These are phyloP conservation scores for Laguncularia racemosa DNA, from an alignment of 345 rosid genomes.

Conservation along the genomic window DNA sequence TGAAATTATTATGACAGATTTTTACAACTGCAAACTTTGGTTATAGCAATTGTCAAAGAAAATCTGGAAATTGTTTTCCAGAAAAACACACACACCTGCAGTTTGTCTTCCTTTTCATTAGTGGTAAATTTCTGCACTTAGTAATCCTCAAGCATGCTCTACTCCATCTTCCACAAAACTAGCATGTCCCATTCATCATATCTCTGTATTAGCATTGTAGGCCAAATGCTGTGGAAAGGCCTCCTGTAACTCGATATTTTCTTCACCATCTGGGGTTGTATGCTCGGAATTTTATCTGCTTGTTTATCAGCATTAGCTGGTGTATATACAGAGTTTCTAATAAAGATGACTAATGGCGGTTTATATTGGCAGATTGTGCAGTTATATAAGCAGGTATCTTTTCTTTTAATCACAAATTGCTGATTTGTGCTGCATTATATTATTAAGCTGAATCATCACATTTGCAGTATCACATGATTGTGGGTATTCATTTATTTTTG, in stretches of 20 bases:
- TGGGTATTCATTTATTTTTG: too few species aligned
- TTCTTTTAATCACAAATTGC: constrained; percentile 14
- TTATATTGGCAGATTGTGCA: constrained; percentile 64
- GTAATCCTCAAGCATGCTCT: too few species aligned
- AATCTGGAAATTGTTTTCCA: too few species aligned
- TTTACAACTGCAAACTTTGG: too few species aligned
- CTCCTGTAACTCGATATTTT: constrained; percentile 74
- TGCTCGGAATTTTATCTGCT: constrained; percentile 83
- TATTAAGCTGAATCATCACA: constrained; percentile 1
- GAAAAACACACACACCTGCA: too few species aligned
- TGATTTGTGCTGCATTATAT: not conserved
- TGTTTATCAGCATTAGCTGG: constrained; percentile 91
- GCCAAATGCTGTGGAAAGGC: constrained; percentile 85
- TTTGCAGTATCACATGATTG: too few species aligned
- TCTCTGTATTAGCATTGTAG: constrained; percentile 24
- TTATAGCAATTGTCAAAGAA: too few species aligned
- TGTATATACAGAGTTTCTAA: constrained; percentile 87
- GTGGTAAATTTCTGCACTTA: too few species aligned
- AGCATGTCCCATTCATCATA: not conserved
- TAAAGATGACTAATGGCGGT: constrained; percentile 82
- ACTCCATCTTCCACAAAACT: too few species aligned
- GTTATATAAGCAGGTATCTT: constrained; percentile 76
- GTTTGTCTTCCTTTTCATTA: too few species aligned
- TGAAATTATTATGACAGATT: too few species aligned
- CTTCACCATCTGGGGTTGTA: constrained; percentile 88